Evolutionary conservation across 2,329 filamentous ascomycete genomes (phyloP).

Genomic region (Aspergillus pseudoterreus): DNA sequence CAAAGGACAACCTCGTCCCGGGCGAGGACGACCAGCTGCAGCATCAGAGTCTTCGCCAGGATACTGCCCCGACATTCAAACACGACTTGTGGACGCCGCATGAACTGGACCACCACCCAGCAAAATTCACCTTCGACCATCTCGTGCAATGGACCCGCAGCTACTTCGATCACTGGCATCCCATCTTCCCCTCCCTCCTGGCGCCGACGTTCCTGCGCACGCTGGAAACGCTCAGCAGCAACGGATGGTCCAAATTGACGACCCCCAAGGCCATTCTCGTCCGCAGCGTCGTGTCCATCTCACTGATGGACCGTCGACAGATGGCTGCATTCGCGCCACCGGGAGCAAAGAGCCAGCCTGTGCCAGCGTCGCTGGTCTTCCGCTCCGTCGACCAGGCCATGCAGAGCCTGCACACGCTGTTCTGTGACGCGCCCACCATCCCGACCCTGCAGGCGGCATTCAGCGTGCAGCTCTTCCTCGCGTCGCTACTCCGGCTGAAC

Average conservation of each 20-base stretch:
- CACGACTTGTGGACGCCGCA: constrained; percentile 27
- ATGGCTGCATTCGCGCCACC: constrained; percentile 9
- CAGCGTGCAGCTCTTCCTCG: constrained; percentile 52
- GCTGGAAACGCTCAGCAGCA: constrained; percentile 42
- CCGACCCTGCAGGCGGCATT: constrained; percentile 50
- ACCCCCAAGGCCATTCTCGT: constrained; percentile 43
- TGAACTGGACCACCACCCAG: constrained; percentile 34
- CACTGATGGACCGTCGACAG: constrained; percentile 52
- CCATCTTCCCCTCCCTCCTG: constrained; percentile 54
- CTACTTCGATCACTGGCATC: constrained; percentile 59
- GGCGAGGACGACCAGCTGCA: constrained; percentile 53
- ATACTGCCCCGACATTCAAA: neutral
- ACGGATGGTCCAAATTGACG: constrained; percentile 27
- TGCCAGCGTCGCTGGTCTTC: constrained; percentile 48
- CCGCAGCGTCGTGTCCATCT: constrained; percentile 52
- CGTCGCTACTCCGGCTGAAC: constrained; percentile 55
- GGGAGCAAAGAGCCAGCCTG: constrained; percentile 11
- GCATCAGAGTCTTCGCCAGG: constrained; percentile 18
- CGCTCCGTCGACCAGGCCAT: constrained; percentile 49
- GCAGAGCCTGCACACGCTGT: constrained; percentile 46
- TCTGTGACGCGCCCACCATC: constrained; percentile 48
- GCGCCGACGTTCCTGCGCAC: constrained; percentile 49
- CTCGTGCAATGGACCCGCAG: constrained; percentile 49
- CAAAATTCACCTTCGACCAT: constrained; percentile 42
- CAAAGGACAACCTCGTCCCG: constrained; percentile 46